Base-by-base conservation (phyloP, 306 rosid genomes). In the Medicago ruthenica region DNA sequence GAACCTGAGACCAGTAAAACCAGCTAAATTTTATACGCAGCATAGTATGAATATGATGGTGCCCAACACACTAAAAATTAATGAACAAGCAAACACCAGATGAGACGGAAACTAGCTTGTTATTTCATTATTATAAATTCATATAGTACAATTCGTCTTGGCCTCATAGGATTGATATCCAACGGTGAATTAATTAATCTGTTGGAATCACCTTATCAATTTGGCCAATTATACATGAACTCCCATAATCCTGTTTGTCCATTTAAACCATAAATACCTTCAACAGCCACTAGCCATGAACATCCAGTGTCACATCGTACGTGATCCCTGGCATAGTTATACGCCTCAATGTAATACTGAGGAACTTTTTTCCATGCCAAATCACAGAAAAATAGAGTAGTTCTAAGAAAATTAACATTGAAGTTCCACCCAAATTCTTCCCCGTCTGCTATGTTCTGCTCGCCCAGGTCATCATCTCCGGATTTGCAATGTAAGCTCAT, bases 401-500 rank as follows among this genome's bases (percentile, higher is more conserved):
- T 85, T 54, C 79, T 79, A 41, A 12, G 0, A 16, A 78, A 2
- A 44, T 78, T 69, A 54, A 9, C 83, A 16, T 8, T 6, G 76
- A 87, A 73, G 7, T 71, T 66, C 89, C 90, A 89, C 0, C 82
- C 80, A 72, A 71, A 76, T n/a, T 79, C 80, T 24, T 67, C 51
- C 2, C 82, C 86, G 11, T 75, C 5, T 51, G 34, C 84, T 51
- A 85, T 16, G 65, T 34, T 71, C 0, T 85, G 86, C 1, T 21
- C 10, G 0, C 84, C 86, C 7, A 85, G 65, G 61, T 82, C 86
- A 27, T 71, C 6, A 15, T 85, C 86, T 67, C 61, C 68, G 27
- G 88, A 85, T 77, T 85, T 79, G 70, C 88, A 85, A 76, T 85
- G 88, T 71, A 82, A 22, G 21, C 66, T 79, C 82, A 85, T 58